Percentiles rank a stretch among this genome's conserved stretches.
These are phyloP conservation scores for Penicillium egyptiacum DNA, from an alignment of 495 filamentous ascomycete species.

Conservation along the genomic window DNA sequence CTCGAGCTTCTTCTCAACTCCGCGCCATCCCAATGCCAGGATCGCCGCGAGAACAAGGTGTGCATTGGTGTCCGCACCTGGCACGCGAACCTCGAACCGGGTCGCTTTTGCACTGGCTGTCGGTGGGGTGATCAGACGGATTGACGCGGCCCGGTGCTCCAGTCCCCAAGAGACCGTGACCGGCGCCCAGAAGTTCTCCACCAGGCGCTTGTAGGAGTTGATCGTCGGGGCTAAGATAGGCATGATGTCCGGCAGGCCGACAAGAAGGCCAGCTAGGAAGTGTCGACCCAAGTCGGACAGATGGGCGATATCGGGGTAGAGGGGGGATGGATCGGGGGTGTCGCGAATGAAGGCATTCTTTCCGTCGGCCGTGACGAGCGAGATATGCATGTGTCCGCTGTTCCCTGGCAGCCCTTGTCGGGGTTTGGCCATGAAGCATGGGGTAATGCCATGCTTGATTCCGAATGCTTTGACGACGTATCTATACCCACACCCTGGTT, in stretches of 20 bases:
- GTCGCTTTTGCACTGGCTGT: constrained; percentile 80
- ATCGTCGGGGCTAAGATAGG: constrained; percentile 89
- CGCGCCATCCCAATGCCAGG: constrained; percentile 81
- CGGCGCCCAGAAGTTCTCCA: constrained; percentile 99
- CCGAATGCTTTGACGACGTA: constrained; percentile 86
- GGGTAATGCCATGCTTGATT: constrained; percentile 83
- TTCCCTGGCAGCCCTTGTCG: constrained; percentile 87
- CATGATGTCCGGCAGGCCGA: constrained; percentile 93
- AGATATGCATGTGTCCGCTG: constrained; percentile 93
- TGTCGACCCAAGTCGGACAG: constrained; percentile 88
- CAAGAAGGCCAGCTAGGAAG: constrained; percentile 87
- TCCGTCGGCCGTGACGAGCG: constrained; percentile 59
- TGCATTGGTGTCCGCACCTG: constrained; percentile 88
- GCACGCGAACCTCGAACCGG: constrained; percentile 86
- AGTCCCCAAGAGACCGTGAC: constrained; percentile 97
- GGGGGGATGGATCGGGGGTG: constrained; percentile 63
- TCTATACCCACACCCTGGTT: constrained; percentile 35
- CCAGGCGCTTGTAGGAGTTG: constrained; percentile 95
- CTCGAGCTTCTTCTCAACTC: constrained; percentile 84
- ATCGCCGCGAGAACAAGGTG: constrained; percentile 86
- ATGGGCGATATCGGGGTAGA: constrained; percentile 70
- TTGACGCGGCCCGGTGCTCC: constrained; percentile 89
- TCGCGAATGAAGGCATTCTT: constrained; percentile 81
- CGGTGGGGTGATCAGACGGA: constrained; percentile 85
- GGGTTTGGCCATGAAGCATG: constrained; percentile 99